These are phyloP conservation scores for Isoetes engelmannii DNA, from an alignment of 83 land plant species.

Conservation along the genomic window DNA sequence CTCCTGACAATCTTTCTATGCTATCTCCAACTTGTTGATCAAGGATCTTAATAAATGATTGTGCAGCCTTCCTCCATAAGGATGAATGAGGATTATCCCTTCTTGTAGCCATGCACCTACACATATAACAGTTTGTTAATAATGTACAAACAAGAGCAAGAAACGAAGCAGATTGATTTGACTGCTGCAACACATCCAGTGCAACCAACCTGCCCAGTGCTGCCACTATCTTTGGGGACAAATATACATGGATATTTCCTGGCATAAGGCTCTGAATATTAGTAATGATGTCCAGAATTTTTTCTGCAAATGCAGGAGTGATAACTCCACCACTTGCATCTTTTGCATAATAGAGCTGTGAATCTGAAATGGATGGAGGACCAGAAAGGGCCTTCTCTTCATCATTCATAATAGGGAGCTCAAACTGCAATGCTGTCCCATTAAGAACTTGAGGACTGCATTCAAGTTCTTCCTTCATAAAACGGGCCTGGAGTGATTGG, in stretches of 20 bases:
- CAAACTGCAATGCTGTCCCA: neutral
- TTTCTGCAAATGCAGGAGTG: slow-evolving; percentile 52
- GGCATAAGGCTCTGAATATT: slow-evolving; percentile 58
- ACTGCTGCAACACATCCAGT: neutral
- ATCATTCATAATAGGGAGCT: too few species aligned
- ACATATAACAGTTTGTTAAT: slow-evolving; percentile 6
- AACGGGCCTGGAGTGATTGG: slow-evolving; percentile 2
- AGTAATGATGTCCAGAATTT: slow-evolving; percentile 53
- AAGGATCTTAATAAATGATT: slow-evolving; percentile 56
- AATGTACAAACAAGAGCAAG: slow-evolving; percentile 2
- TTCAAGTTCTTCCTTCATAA: slow-evolving; percentile 13
- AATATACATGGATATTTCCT: slow-evolving; percentile 31
- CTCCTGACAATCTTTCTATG: slow-evolving; percentile 23
- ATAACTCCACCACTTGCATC: neutral
- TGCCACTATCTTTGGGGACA: slow-evolving; percentile 59
- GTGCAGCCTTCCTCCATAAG: slow-evolving; percentile 77
- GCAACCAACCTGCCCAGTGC: slow-evolving; percentile 71
- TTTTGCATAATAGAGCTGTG: neutral
- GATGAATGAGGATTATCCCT: slow-evolving; percentile 70
- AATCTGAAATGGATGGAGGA: too few species aligned
- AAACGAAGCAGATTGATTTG: neutral
- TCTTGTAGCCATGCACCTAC: slow-evolving; percentile 84
- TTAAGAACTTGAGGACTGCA: neutral
- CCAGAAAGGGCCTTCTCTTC: too few species aligned
- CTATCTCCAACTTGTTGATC: slow-evolving; percentile 30